These are phyloP conservation scores for Gaillardinia entomophila DNA, from an alignment of 805 yeast species.

Conservation along the genomic window DNA sequence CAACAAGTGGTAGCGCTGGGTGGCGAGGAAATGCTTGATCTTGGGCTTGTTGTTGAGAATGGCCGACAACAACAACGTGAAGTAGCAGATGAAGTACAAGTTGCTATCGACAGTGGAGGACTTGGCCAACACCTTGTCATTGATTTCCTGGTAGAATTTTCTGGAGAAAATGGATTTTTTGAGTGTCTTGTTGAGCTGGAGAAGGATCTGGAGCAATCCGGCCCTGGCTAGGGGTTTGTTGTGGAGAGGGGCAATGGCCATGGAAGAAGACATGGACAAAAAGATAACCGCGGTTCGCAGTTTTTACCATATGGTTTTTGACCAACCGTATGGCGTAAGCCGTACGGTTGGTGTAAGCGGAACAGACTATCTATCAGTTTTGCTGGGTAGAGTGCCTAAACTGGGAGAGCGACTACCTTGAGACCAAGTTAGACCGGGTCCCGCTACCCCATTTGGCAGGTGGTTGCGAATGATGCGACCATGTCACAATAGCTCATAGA, in stretches of 20 bases:
- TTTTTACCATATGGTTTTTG: too few species aligned
- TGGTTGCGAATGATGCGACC: too few species aligned
- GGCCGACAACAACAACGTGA: slow-evolving; percentile 31
- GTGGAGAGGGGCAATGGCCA: slow-evolving; percentile 11
- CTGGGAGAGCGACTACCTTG: too few species aligned
- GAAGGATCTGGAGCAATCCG: slow-evolving; percentile 17
- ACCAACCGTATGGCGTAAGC: too few species aligned
- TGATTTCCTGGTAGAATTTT: slow-evolving; percentile 36
- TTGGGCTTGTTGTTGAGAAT: slow-evolving; percentile 31
- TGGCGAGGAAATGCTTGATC: slow-evolving; percentile 21
- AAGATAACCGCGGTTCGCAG: too few species aligned
- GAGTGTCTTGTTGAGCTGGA: slow-evolving; percentile 21
- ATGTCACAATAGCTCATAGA: too few species aligned
- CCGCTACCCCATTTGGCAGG: too few species aligned
- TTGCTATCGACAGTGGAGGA: slow-evolving; percentile 32
- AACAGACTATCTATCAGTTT: too few species aligned
- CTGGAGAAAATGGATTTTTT: slow-evolving; percentile 30
- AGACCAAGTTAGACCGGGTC: too few species aligned
- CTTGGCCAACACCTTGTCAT: slow-evolving; percentile 30
- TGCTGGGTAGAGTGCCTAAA: too few species aligned
- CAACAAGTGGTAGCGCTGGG: slow-evolving; percentile 20
- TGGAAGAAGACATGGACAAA: background rate
- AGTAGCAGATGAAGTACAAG: slow-evolving; percentile 39
- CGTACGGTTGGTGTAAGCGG: too few species aligned
- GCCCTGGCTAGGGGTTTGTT: slow-evolving; percentile 5